Conservation (phyloP, 352 stramenopile genomes). For the Pythium angustatum region DNA sequence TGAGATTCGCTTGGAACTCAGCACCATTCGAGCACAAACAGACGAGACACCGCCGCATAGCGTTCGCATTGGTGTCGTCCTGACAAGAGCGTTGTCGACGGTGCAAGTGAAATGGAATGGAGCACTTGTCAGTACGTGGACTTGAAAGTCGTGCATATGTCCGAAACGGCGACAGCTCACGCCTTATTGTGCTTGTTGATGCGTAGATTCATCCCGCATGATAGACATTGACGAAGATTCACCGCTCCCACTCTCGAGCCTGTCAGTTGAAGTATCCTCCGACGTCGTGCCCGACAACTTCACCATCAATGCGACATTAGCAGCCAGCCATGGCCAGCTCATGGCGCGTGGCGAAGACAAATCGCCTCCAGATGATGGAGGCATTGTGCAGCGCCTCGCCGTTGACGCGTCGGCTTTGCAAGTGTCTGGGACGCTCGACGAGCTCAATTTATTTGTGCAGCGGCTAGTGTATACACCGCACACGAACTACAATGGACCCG, state of each 20-base stretch:
- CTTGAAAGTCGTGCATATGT: no score
- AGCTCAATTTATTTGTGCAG: conserved; percentile 26
- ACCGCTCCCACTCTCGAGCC: background rate
- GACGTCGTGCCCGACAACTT: background rate
- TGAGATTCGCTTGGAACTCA: conserved; percentile 3
- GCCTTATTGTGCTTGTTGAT: background rate
- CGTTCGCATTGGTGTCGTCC: background rate
- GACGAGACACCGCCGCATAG: background rate
- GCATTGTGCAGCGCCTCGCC: background rate
- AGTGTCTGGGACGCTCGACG: background rate
- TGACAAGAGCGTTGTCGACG: background rate
- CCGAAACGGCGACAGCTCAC: no score
- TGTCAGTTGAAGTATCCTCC: background rate
- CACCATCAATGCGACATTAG: conserved; percentile 1
- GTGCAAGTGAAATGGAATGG: background rate
- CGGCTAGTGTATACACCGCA: conserved; percentile 33
- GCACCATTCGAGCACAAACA: background rate
- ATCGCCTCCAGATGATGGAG: no score
- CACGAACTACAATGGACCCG: conserved; percentile 40
- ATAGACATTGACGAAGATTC: conserved; percentile 11
- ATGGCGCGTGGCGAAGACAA: background rate
- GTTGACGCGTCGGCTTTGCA: background rate
- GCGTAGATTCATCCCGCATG: background rate
- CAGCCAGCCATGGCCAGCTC: conserved; percentile 12
- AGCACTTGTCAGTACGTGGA: background rate